phyloP scores from a whole-genome alignment of 495 filamentous ascomycete species.

The Immersiella caudata region DNA sequence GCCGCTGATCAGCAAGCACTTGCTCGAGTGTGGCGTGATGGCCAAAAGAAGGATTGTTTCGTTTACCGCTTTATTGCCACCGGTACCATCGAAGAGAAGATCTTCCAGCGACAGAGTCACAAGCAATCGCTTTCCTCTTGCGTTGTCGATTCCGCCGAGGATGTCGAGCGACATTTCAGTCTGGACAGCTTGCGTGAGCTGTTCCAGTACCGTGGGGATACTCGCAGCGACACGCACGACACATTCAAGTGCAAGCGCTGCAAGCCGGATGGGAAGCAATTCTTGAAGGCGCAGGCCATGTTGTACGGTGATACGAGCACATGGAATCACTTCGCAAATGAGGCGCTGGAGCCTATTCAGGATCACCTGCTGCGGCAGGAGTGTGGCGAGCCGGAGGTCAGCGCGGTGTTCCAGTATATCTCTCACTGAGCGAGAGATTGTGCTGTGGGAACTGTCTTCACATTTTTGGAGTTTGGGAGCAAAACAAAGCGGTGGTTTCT shows the following conservation, averaged over 20 bases:
- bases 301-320: constrained; percentile 97
- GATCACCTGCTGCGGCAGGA: constrained; percentile 92
- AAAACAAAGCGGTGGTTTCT: not conserved
- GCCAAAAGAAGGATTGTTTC: constrained; percentile 99
- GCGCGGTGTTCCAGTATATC: constrained; percentile 97
- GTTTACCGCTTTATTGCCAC: constrained; percentile 99
- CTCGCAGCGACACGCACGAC: constrained; percentile 92
- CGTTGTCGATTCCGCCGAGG: constrained; percentile 96
- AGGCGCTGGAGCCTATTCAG: constrained; percentile 77
- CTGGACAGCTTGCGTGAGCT: constrained; percentile 86
- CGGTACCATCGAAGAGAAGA: constrained; percentile 98
- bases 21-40: constrained; percentile 97
- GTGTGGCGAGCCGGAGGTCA: constrained; percentile 74
- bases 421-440: constrained; percentile 60
- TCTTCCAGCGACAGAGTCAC: constrained; percentile 97
- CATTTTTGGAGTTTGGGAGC: not conserved
- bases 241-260: constrained; percentile 99
- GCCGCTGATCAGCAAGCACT: constrained; percentile 97
- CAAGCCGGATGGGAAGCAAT: constrained; percentile 80
- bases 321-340: constrained; percentile 96
- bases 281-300: constrained; percentile 88
- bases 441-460: not conserved
- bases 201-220: constrained; percentile 86
- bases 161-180: constrained; percentile 95
- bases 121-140: constrained; percentile 96